Percentiles rank a stretch among this genome's conserved stretches.
phyloP scores from a whole-genome alignment of 139 green algal genomes.

The Eudorina sp. region DNA sequence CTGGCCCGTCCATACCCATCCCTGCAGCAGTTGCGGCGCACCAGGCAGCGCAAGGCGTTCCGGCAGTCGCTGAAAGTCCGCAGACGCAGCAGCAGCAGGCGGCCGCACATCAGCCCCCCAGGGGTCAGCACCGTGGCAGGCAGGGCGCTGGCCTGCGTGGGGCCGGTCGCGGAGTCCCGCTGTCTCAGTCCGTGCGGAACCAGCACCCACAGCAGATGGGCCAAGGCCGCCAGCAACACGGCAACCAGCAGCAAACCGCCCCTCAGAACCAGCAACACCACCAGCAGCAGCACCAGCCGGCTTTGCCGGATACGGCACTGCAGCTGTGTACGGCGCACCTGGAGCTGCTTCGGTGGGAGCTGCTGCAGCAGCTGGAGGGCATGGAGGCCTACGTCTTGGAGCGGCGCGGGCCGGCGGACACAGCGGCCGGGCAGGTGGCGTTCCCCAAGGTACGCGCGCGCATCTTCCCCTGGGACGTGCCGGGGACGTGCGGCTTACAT shows the following conservation, averaged over 20 bases:
- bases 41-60: too few relatives aligned
- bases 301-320: constrained; percentile 10
- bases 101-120: too few relatives aligned
- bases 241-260: too few relatives aligned
- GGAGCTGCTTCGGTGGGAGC: constrained; percentile 46
- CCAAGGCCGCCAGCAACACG: too few relatives aligned
- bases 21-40: too few relatives aligned
- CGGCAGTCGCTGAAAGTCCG: too few relatives aligned
- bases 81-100: not conserved
- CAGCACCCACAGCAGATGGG: too few relatives aligned
- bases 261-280: not conserved
- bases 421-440: constrained; percentile 62
- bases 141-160: too few relatives aligned
- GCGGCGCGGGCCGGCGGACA: constrained; percentile 57
- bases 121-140: too few relatives aligned
- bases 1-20: too few relatives aligned
- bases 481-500: not conserved
- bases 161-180: too few relatives aligned
- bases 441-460: constrained; percentile 67
- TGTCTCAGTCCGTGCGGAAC: too few relatives aligned
- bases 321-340: constrained; percentile 34
- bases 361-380: constrained; percentile 49
- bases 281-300: not conserved
- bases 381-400: constrained; percentile 52
- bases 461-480: not conserved